Evolutionary conservation across 768 basidiomycete species (phyloP).

Genomic region (Dentipellis sp.): DNA sequence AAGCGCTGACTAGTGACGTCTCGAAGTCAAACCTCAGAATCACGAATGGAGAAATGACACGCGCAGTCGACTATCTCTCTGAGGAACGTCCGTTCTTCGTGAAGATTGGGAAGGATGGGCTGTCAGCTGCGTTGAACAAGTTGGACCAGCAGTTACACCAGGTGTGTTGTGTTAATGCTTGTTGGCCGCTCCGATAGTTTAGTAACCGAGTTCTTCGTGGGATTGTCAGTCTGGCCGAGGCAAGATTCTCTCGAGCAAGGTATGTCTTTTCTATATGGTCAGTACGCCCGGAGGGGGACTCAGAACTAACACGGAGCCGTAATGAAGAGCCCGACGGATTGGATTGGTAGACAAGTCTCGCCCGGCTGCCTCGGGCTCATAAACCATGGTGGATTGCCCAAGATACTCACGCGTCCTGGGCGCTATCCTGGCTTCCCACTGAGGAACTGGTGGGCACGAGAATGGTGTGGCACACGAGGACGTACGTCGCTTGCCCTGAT

Average conservation of each 20-base stretch:
- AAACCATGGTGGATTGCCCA: slow-evolving; percentile 77
- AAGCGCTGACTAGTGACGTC: not conserved
- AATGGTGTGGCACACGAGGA: slow-evolving; percentile 62
- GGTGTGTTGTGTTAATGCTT: slow-evolving; percentile 24
- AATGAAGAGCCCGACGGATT: slow-evolving; percentile 45
- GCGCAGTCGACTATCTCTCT: slow-evolving; percentile 19
- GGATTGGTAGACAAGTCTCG: slow-evolving; percentile 62
- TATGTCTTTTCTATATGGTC: slow-evolving; percentile 10
- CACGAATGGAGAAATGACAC: not conserved
- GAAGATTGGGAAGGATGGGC: slow-evolving; percentile 53
- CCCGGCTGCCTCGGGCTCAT: slow-evolving; percentile 70
- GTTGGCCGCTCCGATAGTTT: not conserved
- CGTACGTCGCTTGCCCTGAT: slow-evolving; percentile 32
- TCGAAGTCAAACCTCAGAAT: not conserved
- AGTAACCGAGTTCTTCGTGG: not conserved
- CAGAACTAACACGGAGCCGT: not conserved
- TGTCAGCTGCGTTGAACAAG: slow-evolving; percentile 60
- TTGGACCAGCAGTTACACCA: slow-evolving; percentile 53
- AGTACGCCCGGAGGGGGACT: not conserved
- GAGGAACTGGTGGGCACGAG: slow-evolving; percentile 78
- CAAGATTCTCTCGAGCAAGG: slow-evolving; percentile 58
- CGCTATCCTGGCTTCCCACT: slow-evolving; percentile 71
- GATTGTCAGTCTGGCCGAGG: slow-evolving; percentile 40
- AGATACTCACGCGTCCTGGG: slow-evolving; percentile 64
- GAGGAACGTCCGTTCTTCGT: slow-evolving; percentile 66